Conservation (phyloP, 2,329 filamentous ascomycete genomes). For the Alternaria ethzedia region DNA sequence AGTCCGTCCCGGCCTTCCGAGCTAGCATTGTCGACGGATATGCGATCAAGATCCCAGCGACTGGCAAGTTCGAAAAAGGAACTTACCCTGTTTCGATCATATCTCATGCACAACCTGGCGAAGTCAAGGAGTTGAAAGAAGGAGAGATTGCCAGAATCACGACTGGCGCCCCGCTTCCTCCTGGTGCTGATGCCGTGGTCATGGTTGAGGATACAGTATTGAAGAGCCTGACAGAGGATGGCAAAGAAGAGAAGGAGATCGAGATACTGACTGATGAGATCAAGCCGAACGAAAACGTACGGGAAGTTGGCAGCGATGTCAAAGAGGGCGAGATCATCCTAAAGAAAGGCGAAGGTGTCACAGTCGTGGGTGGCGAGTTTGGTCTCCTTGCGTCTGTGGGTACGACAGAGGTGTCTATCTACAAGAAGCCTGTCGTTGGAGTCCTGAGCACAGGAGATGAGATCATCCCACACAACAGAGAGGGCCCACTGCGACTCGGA, state of each 20-base stretch:
- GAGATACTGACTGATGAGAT: constrained; percentile 83
- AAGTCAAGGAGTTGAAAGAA: constrained; percentile 67
- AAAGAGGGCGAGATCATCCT: constrained; percentile 72
- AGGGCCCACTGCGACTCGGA: constrained; percentile 70
- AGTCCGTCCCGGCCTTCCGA: constrained; percentile 89
- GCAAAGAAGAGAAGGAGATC: constrained; percentile 82
- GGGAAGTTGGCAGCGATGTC: constrained; percentile 90
- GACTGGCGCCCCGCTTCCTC: constrained; percentile 88
- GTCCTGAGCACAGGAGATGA: constrained; percentile 95
- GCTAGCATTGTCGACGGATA: constrained; percentile 98
- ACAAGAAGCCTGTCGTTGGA: constrained; percentile 78
- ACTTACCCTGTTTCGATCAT: constrained; percentile 85
- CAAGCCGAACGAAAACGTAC: constrained; percentile 81
- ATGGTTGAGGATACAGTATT: constrained; percentile 96
- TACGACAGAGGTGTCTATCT: constrained; percentile 72
- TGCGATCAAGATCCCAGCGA: constrained; percentile 58
- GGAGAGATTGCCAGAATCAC: constrained; percentile 90
- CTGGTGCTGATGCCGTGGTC: constrained; percentile 86
- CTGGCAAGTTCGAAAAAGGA: constrained; percentile 67
- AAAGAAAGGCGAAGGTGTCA: constrained; percentile 79
- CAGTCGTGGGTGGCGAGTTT: constrained; percentile 86
- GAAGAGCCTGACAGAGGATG: constrained; percentile 76
- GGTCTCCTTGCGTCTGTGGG: constrained; percentile 88
- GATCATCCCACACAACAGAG: constrained; percentile 75
- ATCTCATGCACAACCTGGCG: constrained; percentile 81